Base-by-base conservation (phyloP, 257 asterid species). In the Solanum raphanifolium region DNA sequence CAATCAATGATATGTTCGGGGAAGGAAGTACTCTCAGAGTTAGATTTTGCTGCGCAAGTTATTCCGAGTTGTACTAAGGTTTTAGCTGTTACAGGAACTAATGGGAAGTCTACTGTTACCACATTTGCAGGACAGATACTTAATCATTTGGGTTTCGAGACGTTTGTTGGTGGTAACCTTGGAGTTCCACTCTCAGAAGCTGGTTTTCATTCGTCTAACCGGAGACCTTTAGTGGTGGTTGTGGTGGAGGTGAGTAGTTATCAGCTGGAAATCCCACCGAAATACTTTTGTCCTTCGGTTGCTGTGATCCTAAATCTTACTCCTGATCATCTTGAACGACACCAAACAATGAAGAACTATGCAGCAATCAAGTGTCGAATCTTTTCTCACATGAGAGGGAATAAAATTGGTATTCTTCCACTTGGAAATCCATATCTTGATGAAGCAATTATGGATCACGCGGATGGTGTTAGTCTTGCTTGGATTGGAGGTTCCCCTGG, bases 281-380 rank as follows among this genome's bases (percentile, higher is more conserved):
- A 89, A 86, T 46, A 34, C 90, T 88, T 90, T 87, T 55, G 2
- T 69, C 93, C 92, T 79, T 87, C 92, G 91, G 93, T 89, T 71
- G 86, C 91, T 72, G 90, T 91, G 29, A 83, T 91, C 35, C 85
- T 89, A 76, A 91, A 91, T 88, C 90, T 91, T 72, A 90, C 92
- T 66, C 91, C 93, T 85, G 93, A 91, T 87, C 93, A 91, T 88
- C 89, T 91, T 6, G 93, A 91, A 90, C 89, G 92, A 74, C 92
- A 90, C 91, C 89, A 90, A 83, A 86, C 91, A 9, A 89, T 89
- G 92, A 87, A 21, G 75, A 90, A 87, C 79, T 90, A 91, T 88
- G 87, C 91, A 31, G 86, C 31, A 85, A 89, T 83, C 83, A 91
- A 90, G 88, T 89, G 87, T 46, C 92, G 89, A 12, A 18, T 91